A percentile compares a stretch with the other conserved stretches of the same genome.
Evolutionary conservation across 192 early-diverging fungal species (phyloP).

Genomic region (Ambispora gerdemannii): DNA sequence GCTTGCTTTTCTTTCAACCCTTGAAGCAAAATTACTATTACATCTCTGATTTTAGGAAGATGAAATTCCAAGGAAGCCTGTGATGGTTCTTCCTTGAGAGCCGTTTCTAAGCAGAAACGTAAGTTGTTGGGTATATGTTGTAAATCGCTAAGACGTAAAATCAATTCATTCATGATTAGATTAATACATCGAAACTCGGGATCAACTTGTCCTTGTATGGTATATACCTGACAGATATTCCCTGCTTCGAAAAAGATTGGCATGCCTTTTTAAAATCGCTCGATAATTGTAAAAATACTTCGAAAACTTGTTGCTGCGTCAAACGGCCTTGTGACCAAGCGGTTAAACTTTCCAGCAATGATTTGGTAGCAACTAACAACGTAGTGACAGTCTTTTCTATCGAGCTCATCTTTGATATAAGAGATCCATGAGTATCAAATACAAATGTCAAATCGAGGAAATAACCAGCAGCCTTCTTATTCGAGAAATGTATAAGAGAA

Average conservation of each 20-base stretch:
- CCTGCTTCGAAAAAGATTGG: conserved; percentile 34
- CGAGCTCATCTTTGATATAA: conserved; percentile 37
- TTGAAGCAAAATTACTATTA: conserved; percentile 51
- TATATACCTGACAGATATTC: conserved; percentile 32
- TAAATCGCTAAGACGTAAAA: conserved; percentile 39
- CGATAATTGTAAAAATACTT: conserved; percentile 44
- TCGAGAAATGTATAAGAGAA: too few species aligned
- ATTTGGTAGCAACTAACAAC: conserved; percentile 48
- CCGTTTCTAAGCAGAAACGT: conserved; percentile 43
- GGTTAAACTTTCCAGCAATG: conserved; percentile 47
- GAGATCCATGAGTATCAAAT: neutral
- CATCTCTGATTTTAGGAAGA: conserved; percentile 51
- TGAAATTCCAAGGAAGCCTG: conserved; percentile 45
- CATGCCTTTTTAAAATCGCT: conserved; percentile 46
- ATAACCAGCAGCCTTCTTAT: too few species aligned
- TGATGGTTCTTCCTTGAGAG: conserved; percentile 44
- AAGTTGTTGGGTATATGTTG: conserved; percentile 45
- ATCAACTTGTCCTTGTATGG: conserved; percentile 1
- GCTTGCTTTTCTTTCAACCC: conserved; percentile 53
- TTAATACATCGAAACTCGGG: too few species aligned
- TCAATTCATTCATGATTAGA: too few species aligned
- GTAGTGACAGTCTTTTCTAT: conserved; percentile 50
- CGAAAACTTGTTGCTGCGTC: conserved; percentile 44
- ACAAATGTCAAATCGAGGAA: too few species aligned
- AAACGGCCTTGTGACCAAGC: conserved; percentile 41